Percentiles rank a stretch among this genome's conserved stretches.
These are phyloP conservation scores for Teratosphaeria viscida DNA, from an alignment of 2,329 filamentous ascomycete genomes.

Conservation along the genomic window DNA sequence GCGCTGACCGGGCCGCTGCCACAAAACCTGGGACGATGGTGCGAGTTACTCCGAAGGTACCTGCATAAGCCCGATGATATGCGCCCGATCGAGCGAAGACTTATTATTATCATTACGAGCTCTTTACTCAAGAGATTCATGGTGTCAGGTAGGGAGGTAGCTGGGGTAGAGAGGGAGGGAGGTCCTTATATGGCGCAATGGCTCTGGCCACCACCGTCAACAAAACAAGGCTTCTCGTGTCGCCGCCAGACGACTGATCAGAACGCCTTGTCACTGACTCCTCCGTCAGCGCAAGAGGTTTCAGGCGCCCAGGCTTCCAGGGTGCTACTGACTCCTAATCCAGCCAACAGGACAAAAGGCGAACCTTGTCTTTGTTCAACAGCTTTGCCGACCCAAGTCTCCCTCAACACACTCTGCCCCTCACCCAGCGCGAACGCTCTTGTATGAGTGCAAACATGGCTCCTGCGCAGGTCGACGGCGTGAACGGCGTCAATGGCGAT, in stretches of 20 bases:
- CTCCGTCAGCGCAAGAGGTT: not conserved
- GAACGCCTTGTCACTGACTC: not conserved
- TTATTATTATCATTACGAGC: not conserved
- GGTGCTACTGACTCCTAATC: not conserved
- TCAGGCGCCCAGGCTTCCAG: not conserved
- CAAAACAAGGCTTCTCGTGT: not conserved
- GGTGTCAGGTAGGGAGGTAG: not conserved
- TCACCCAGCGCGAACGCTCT: not conserved
- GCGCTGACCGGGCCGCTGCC: too few species aligned
- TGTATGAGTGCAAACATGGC: not conserved
- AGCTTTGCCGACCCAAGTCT: not conserved
- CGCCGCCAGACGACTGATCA: not conserved
- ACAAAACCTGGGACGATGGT: not conserved
- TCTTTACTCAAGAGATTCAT: not conserved
- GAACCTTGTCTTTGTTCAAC: not conserved
- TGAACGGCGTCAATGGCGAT: conserved; percentile 9
- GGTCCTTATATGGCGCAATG: not conserved
- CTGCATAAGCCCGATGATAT: not conserved
- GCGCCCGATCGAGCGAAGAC: not conserved
- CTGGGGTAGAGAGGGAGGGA: not conserved
- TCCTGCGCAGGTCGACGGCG: conserved; percentile 2
- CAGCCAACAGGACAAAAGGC: not conserved
- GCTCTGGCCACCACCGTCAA: not conserved
- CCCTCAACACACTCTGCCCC: not conserved
- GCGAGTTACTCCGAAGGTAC: not conserved